These are phyloP conservation scores for Tolypocladium amazonense DNA, from an alignment of 2,329 filamentous ascomycete species.

Conservation along the genomic window DNA sequence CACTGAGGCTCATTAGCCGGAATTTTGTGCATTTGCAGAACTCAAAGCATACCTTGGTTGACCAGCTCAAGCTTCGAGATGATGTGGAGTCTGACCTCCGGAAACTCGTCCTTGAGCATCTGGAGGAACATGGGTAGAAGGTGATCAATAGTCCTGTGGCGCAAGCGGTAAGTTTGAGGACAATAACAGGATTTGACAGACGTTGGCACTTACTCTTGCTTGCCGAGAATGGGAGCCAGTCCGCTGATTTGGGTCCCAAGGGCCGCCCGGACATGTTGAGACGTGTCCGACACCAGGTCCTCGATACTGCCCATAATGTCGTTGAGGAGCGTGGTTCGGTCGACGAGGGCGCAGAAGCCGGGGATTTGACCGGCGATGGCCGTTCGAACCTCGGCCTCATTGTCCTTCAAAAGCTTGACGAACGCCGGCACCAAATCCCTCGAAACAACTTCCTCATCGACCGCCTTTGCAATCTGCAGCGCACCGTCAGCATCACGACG, in stretches of 20 bases:
- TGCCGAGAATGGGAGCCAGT: constrained; percentile 90
- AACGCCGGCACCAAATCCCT: constrained; percentile 93
- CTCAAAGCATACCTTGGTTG: constrained; percentile 62
- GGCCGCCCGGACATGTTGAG: constrained; percentile 91
- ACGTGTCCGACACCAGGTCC: constrained; percentile 89
- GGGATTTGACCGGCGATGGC: constrained; percentile 97
- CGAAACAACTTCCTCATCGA: constrained; percentile 91
- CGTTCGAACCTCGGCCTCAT: constrained; percentile 92
- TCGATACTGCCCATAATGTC: constrained; percentile 96
- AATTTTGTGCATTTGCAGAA: background rate
- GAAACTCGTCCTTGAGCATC: constrained; percentile 99
- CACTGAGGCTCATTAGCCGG: constrained; percentile 41
- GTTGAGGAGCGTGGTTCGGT: constrained; percentile 77
- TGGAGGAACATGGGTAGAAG: constrained; percentile 97
- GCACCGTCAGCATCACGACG: background rate
- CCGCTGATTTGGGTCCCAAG: constrained; percentile 96
- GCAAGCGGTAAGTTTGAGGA: background rate
- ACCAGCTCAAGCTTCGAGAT: constrained; percentile 99
- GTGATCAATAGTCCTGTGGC: constrained; percentile 79
- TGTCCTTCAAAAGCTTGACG: constrained; percentile 95
- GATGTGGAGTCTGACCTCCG: constrained; percentile 94
- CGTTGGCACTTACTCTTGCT: constrained; percentile 69
- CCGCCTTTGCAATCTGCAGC: constrained; percentile 83
- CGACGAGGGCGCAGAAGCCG: constrained; percentile 86
- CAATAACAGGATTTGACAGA: too few species aligned